These are phyloP conservation scores for Mycena capillaripes DNA, from an alignment of 768 basidiomycete species.

Conservation along the genomic window DNA sequence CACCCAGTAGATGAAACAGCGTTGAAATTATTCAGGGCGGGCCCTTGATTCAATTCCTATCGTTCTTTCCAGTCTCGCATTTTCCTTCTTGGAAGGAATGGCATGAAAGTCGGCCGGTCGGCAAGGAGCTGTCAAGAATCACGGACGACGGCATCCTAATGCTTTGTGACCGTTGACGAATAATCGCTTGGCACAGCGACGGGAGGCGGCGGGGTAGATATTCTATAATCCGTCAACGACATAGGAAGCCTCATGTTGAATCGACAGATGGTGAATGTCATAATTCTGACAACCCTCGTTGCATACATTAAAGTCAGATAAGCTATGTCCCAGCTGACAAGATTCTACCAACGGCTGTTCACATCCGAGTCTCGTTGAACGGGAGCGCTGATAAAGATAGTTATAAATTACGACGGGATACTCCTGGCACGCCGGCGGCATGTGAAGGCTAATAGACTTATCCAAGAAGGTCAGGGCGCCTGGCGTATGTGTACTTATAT, in stretches of 20 bases:
- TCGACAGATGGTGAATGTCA: conserved; percentile 37
- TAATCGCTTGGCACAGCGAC: conserved; percentile 6
- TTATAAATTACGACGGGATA: neutral
- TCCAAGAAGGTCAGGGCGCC: neutral
- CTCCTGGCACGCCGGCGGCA: neutral
- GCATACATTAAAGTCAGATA: conserved; percentile 29
- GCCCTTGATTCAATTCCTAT: conserved; percentile 16
- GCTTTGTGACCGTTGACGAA: neutral
- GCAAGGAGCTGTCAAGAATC: conserved; percentile 15
- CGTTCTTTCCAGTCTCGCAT: neutral
- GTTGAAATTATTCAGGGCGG: conserved; percentile 54
- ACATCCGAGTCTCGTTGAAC: neutral
- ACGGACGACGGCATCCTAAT: neutral
- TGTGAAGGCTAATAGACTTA: conserved; percentile 27
- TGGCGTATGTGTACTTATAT: neutral
- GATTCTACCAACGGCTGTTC: conserved; percentile 7
- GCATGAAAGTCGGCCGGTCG: conserved; percentile 13
- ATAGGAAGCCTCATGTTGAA: conserved; percentile 25
- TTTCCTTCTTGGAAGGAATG: conserved; percentile 12
- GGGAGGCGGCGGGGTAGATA: neutral
- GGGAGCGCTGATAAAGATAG: conserved; percentile 17
- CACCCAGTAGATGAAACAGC: conserved; percentile 75
- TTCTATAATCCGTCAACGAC: conserved; percentile 21
- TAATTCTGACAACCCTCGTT: conserved; percentile 29
- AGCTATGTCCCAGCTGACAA: conserved; percentile 28